Base-by-base conservation (phyloP, 139 green algal species). In the Pycnococcus provasolii region DNA sequence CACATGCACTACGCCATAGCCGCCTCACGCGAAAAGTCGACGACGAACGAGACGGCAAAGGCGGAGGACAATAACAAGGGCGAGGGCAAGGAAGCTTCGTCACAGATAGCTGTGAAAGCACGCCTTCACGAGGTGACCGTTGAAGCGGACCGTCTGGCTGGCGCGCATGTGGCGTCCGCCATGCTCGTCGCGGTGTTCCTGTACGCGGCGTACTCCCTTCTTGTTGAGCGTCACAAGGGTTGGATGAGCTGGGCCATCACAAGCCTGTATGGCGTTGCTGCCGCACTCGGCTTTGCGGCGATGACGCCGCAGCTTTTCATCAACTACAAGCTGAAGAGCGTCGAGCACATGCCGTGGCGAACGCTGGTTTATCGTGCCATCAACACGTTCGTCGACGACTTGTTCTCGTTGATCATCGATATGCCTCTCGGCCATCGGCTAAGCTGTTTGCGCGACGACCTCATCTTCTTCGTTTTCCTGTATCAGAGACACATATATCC, bases 361-460 rank as follows among this genome's bases (percentile, higher is more conserved):
- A 86, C 97, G 73, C 91, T 99, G 85, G 93, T 87, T 0, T 99
- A 97, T 86, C 98, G 98, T 80, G 98, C 97, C 80, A 84, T 98
- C 15, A 98, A 97, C 81, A 99, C 93, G 48, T 97, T 99, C 76
- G 94, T 99, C 52, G 94, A 99, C 75, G 94, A 99, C 78, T 80
- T 99, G 26, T 98, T 98, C 66, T 90, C 93, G 0, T 99, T 97
- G 58, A 86, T 96, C 47, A 96, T 99, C 78, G 95, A 95, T 77
- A 98, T 99, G 93, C 93, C 92, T 3, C 71, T 79, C 42, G 76
- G 97, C 73, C 91, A 97, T 71, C 79, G 81, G 1, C 67, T 91
- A 7, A 69, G 47, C 43, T 60, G 73, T 1, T 79, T 83, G 66
- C 53, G 76, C 59, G 79, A 82, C 65, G 92, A 96, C 68, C 5